These are phyloP conservation scores for Creolimax fragrantissima DNA, from an alignment of 78 protist species.

Conservation along the genomic window DNA sequence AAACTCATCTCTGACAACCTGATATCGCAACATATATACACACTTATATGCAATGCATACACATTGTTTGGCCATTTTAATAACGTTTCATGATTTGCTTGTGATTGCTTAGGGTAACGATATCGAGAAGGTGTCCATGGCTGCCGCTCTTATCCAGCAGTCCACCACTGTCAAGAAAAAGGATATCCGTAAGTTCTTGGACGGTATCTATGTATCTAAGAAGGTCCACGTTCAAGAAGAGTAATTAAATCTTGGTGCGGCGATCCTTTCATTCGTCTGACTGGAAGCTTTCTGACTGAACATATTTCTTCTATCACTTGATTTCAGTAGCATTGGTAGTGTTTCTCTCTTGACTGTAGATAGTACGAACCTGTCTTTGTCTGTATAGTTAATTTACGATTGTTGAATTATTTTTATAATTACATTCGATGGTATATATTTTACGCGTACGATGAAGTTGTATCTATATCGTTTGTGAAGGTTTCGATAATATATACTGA, in stretches of 20 bases:
- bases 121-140: constrained; percentile 81
- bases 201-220: constrained; percentile 93
- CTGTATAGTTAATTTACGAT: too few species aligned
- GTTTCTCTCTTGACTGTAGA: too few species aligned
- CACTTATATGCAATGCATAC: background rate
- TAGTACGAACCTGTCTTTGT: too few species aligned
- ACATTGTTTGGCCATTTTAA: background rate
- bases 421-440: too few species aligned
- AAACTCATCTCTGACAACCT: background rate
- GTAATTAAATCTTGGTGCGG: background rate
- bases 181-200: constrained; percentile 99
- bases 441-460: too few species aligned
- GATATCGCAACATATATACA: background rate
- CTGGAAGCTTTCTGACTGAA: too few species aligned
- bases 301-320: too few species aligned
- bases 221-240: background rate
- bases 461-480: too few species aligned
- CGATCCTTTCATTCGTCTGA: background rate
- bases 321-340: too few species aligned
- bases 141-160: constrained; percentile 69
- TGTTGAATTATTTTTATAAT: too few species aligned
- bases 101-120: constrained; percentile 81
- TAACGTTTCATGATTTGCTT: background rate
- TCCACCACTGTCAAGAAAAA: constrained; percentile 63
- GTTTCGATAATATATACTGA: too few species aligned